phyloP scores from a whole-genome alignment of 257 asterid species.

The Penstemon newberryi region DNA sequence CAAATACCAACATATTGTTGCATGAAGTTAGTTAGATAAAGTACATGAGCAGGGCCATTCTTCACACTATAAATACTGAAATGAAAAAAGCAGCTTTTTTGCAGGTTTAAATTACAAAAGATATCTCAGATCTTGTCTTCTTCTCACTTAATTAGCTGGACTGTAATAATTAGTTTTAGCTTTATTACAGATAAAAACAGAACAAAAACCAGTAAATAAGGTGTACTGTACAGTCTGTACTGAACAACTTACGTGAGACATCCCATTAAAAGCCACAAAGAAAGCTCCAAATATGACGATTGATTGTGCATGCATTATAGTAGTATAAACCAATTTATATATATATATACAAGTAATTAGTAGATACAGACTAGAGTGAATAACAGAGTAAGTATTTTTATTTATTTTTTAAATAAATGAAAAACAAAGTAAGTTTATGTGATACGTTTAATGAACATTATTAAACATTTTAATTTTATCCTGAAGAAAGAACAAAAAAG shows the following conservation, averaged over 20 bases:
- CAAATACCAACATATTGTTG: no score
- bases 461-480: no score
- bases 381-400: no score
- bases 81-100: background rate
- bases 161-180: constrained; percentile 40
- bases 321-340: background rate
- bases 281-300: constrained; percentile 7
- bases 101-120: no score
- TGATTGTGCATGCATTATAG: background rate
- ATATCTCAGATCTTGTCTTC: background rate
- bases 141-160: constrained; percentile 17
- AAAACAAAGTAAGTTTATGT: no score
- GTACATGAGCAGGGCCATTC: background rate
- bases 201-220: constrained; percentile 22
- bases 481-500: no score
- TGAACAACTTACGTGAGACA: constrained; percentile 30
- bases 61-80: background rate
- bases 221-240: constrained; percentile 30
- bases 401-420: background rate
- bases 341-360: background rate
- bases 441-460: no score
- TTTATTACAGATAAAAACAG: constrained; percentile 28
- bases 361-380: no score
- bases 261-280: constrained; percentile 25
- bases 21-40: no score